A percentile compares a stretch with the other conserved stretches of the same genome.
Conservation (phyloP, 78 protist species). For the Bodo saltans region DNA sequence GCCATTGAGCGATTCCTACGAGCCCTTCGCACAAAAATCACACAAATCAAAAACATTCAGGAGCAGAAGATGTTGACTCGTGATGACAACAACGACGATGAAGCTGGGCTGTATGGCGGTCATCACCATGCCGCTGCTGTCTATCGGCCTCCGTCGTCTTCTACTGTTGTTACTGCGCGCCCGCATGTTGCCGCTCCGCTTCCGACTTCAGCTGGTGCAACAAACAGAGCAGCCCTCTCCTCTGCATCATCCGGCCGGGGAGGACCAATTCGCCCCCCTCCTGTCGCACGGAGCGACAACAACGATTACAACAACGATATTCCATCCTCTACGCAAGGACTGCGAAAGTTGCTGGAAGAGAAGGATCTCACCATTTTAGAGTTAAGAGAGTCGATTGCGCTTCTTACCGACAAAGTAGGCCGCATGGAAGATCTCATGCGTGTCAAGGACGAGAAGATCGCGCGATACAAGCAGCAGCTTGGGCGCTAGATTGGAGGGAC, state of each 20-base stretch:
- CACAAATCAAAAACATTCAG: neutral
- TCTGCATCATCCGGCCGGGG: neutral
- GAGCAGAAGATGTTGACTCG: no score
- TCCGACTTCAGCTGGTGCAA: neutral
- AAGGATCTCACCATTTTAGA: no score
- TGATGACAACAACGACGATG: no score
- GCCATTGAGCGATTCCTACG: conserved; percentile 39
- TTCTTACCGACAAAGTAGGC: no score
- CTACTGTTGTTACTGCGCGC: neutral
- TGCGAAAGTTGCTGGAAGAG: no score
- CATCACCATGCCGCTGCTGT: neutral
- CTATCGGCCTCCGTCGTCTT: neutral
- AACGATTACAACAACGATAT: no score
- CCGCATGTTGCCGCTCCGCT: neutral
- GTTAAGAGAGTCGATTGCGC: no score
- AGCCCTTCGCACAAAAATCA: conserved; percentile 22
- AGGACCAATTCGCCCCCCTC: neutral
- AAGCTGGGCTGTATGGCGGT: no score
- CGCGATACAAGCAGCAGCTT: no score
- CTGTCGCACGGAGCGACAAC: conserved; percentile 19
- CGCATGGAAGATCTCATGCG: no score
- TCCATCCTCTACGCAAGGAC: no score
- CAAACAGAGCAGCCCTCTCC: neutral
- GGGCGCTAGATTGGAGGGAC: no score
- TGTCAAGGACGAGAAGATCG: conserved; percentile 42